Base-by-base conservation (phyloP, 2,329 filamentous ascomycete genomes). In the Stemphylium lycopersici region DNA sequence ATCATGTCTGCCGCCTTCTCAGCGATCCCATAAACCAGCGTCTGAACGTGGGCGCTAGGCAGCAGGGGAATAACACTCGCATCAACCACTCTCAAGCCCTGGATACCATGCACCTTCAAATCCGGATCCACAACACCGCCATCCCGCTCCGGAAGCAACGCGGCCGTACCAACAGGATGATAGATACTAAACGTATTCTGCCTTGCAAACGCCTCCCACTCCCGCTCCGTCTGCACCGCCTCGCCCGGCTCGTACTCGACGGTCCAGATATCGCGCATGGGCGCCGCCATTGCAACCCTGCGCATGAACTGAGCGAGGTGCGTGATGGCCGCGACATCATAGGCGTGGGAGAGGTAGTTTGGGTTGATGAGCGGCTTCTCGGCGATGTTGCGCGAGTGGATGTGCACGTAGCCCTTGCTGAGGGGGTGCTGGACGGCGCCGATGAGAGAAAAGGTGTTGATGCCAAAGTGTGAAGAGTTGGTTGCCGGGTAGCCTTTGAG, bases 121-220 rank as follows among this genome's bases (percentile, higher is more conserved):
- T 54, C 16, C 1, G 50, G 3, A 42, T 67, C 51, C 3, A 71
- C 67, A 6, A 70, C 69, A 34, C 69, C 69, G 3, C 65, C 66
- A 20, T 59, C 52, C 40, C 61, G 58, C 47, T 63, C 56, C 3
- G 60, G 54, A 16, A 69, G 58, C 52, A 71, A 42, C 2, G 75
- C 72, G 39, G 72, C 74, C 10, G 74, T 75, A 7, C 76, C 76
- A 15, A 74, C 47, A 1, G 72, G 73, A 33, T 76, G 73, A 33
- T 68, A 76, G 4, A 66, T 65, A 45, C 65, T 66, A 43, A 65
- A 18, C 7, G 56, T 61, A 26, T 66, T 67, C 1, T 51, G 55
- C 11, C 56, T 15, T 1, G 57, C 61, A 54, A 58, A 66, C 12
- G 51, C 52, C 36, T 48, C 51, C 67, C 68, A 66, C 13, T 74